These are phyloP conservation scores for Cyberlindnera americana DNA, from an alignment of 805 yeast species.

Conservation along the genomic window DNA sequence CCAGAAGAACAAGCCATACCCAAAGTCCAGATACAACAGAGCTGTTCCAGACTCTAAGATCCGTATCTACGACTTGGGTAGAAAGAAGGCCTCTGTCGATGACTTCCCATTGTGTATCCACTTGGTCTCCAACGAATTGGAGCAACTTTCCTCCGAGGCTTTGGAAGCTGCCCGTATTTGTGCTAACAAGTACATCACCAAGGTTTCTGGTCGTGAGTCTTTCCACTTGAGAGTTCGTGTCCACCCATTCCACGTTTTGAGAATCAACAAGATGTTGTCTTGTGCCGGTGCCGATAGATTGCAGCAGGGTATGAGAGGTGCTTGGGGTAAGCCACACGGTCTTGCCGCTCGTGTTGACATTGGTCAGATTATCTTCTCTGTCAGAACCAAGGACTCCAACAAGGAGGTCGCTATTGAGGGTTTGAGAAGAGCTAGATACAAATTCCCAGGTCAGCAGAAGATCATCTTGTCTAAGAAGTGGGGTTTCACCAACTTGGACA, in stretches of 20 bases:
- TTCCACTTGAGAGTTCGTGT: constrained; percentile 99
- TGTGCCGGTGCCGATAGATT: constrained; percentile 99
- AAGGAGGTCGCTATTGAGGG: constrained; percentile 97
- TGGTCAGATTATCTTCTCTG: constrained; percentile 97
- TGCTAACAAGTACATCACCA: constrained; percentile 99
- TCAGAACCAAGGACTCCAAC: constrained; percentile 98
- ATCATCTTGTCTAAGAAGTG: constrained; percentile 99
- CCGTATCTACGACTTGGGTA: constrained; percentile 98
- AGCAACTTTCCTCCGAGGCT: constrained; percentile 99
- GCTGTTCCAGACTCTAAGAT: constrained; percentile 99
- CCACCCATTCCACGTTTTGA: constrained; percentile 99
- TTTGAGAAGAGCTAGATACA: constrained; percentile 99
- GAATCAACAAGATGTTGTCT: constrained; percentile 99
- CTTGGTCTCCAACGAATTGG: constrained; percentile 98
- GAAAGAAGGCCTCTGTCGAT: constrained; percentile 99
- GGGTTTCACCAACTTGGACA: constrained; percentile 99
- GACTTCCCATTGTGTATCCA: constrained; percentile 98
- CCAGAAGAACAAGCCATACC: constrained; percentile 99
- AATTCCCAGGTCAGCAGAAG: constrained; percentile 99
- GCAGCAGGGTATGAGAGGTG: constrained; percentile 99
- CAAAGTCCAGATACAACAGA: constrained; percentile 99
- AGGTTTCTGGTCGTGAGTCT: constrained; percentile 95
- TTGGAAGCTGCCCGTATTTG: constrained; percentile 99
- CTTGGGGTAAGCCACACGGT: constrained; percentile 99
- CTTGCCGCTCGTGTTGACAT: constrained; percentile 98